Percentiles rank a stretch among this genome's conserved stretches.
Evolutionary conservation across 768 basidiomycete genomes (phyloP).

Genomic region (Lactarius sanguifluus): DNA sequence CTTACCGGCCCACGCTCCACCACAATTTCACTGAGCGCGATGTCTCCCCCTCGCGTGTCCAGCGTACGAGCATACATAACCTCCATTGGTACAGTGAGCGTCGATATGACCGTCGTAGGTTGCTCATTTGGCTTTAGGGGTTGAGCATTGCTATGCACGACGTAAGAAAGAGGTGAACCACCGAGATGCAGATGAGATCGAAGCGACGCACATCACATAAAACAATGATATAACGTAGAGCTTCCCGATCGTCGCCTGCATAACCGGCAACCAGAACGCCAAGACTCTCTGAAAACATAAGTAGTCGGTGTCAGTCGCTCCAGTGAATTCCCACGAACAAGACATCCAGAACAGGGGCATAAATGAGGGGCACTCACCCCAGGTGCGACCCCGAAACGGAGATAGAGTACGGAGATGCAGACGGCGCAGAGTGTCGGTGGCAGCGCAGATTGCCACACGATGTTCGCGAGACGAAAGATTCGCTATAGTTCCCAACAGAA

Average conservation of each 20-base stretch:
- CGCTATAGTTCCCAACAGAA: background rate
- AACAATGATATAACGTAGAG: conserved; percentile 22
- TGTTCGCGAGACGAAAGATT: background rate
- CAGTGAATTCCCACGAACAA: background rate
- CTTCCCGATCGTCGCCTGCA: conserved; percentile 16
- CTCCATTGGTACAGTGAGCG: conserved; percentile 13
- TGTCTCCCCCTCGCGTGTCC: background rate
- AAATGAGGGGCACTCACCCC: background rate
- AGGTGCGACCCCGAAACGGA: background rate
- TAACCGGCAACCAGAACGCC: background rate
- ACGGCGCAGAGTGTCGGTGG: background rate
- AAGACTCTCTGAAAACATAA: background rate
- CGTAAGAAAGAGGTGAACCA: background rate
- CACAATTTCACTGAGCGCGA: background rate
- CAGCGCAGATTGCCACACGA: background rate
- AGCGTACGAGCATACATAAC: background rate
- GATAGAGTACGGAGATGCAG: background rate
- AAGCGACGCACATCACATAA: conserved; percentile 13
- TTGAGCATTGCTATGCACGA: background rate
- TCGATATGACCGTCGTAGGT: background rate
- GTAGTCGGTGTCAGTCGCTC: background rate
- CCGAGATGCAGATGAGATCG: background rate
- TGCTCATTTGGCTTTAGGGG: background rate
- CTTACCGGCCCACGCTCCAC: background rate
- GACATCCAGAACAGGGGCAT: background rate